Evolutionary conservation across 164 flowering plant genomes (phyloP).

Genomic region (Platanus orientalis): DNA sequence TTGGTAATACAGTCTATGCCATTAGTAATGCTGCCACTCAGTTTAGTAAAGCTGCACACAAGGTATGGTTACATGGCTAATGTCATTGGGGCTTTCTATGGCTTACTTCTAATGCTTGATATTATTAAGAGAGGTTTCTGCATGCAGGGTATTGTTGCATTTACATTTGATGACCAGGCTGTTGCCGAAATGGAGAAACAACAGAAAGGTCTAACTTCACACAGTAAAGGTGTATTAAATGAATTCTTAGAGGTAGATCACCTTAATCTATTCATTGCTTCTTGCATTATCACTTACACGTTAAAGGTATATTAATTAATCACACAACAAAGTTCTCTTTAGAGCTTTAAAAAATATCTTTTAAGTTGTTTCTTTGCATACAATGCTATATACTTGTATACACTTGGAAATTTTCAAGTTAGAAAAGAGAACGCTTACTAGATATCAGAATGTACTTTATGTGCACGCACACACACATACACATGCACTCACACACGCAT

Average conservation of each 20-base stretch:
- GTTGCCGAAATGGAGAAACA: slow-evolving; percentile 50
- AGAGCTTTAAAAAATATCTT: neutral
- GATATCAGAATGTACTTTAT: too few relatives aligned
- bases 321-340: neutral
- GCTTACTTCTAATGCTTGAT: neutral
- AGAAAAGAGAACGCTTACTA: too few relatives aligned
- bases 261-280: neutral
- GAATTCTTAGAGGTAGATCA: slow-evolving; percentile 80
- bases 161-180: slow-evolving; percentile 81
- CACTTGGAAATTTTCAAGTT: too few relatives aligned
- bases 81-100: neutral
- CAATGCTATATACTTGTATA: too few relatives aligned
- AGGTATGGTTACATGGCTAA: slow-evolving; percentile 41
- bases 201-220: slow-evolving; percentile 50
- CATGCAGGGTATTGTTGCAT: slow-evolving; percentile 84
- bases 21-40: slow-evolving; percentile 95
- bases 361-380: too few relatives aligned
- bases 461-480: too few relatives aligned
- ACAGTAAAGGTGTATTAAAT: slow-evolving; percentile 76
- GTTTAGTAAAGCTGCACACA: slow-evolving; percentile 91
- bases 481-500: too few relatives aligned
- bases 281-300: neutral
- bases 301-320: too few relatives aligned
- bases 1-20: slow-evolving; percentile 87
- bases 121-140: neutral